Base-by-base conservation (phyloP, 1,284 basidiomycete species). In the Ustilago cynodontis region DNA sequence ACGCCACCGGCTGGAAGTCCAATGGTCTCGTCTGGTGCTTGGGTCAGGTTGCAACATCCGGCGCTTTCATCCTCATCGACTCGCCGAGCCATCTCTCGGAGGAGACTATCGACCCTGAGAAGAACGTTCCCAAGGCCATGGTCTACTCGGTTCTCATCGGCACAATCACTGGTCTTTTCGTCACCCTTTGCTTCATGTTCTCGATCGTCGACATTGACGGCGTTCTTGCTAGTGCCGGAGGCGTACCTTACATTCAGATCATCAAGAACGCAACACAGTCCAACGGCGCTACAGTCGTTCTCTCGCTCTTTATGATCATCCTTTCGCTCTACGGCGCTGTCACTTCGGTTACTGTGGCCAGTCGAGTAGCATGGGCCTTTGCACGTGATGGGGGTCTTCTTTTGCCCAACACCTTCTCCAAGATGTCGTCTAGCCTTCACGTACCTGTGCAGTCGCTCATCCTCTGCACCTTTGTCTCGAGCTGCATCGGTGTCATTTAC, bases 161-260 rank as follows among this genome's bases (percentile, higher is more conserved):
- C 31, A 69, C 67, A 5, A 52, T 69, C 22, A 69, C 67, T 8
- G 67, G 67, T 9, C 57, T 69, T 2, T 69, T 69, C 24, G 67
- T 69, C 28, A 69, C 67, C 20, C 67, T 69, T 26, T 69, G 67
- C 61, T 69, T 69, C 56, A 69, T 69, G 67, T 69, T 69, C 24
- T 69, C 67, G 29, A 69, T 69, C 31, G 61, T 64, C 37, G 67
- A 69, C 57, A 64, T 69, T n/a, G 67, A 69, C 24, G 67, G 61
- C n/a, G 67, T 69, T 3, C 61, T 69, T 8, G 29, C 49, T 14
- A 69, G 61, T n/a, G 67, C 67, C 3, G 54, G 51, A 2, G 67
- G 67, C 10, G 61, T 69, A 3, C 67, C 67, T 16, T 69, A 69
- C 37, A 69, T 69, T 29, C 67, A 69, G 47, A 69, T 64, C 57